Evolutionary conservation across 2,329 filamentous ascomycete genomes (phyloP).

Genomic region (Pleoardoris graminearum): DNA sequence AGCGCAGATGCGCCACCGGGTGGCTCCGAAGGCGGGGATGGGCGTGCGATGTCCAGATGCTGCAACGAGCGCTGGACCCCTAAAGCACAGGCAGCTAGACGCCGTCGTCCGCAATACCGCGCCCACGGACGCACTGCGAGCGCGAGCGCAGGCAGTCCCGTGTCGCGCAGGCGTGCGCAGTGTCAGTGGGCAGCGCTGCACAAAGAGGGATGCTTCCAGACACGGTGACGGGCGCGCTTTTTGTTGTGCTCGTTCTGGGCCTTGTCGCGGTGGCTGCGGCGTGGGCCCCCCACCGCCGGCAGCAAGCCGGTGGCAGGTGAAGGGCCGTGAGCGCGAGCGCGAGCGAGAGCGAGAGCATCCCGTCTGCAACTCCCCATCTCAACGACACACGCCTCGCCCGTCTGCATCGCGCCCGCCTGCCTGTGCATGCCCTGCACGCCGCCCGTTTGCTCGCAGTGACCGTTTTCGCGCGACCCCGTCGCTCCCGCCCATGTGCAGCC

Average conservation of each 20-base stretch:
- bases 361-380: conserved; percentile 12
- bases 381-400: conserved; percentile 4
- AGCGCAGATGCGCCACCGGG: conserved; percentile 1
- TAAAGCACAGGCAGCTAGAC: conserved; percentile 4
- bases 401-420: conserved; percentile 4
- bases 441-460: neutral
- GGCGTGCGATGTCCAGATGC: neutral
- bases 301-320: conserved; percentile 9
- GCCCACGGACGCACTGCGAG: neutral
- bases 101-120: conserved; percentile 4
- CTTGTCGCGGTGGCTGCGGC: conserved; percentile 9
- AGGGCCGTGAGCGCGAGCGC: conserved; percentile 9
- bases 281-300: neutral
- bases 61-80: conserved; percentile 6
- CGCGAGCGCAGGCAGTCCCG: neutral
- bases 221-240: conserved; percentile 1
- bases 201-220: neutral
- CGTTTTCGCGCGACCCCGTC: conserved; percentile 10
- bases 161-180: neutral
- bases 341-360: conserved; percentile 17
- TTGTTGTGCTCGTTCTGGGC: conserved; percentile 13
- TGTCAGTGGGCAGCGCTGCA: neutral
- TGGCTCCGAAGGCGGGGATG: conserved; percentile 4
- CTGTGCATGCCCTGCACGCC: conserved; percentile 5
- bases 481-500: conserved; percentile 11